Conservation (phyloP, 495 filamentous ascomycete genomes). For the Xylaria nigripes region DNA sequence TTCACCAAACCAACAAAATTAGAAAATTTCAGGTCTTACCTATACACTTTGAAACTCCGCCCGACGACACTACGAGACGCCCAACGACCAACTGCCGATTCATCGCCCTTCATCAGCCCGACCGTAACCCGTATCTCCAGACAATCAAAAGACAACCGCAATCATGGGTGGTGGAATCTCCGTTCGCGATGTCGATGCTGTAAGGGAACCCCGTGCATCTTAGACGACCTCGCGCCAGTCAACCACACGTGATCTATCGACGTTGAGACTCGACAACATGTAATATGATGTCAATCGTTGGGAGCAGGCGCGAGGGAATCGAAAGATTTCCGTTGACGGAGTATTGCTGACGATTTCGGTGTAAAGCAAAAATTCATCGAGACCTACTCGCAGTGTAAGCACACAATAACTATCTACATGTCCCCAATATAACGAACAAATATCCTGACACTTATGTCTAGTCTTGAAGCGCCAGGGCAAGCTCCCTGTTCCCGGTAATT, state of each 20-base stretch:
- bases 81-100: conserved; percentile 1
- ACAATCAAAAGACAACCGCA: conserved; percentile 34
- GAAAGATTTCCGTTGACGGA: conserved; percentile 31
- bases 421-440: conserved; percentile 54
- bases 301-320: conserved; percentile 32
- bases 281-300: conserved; percentile 3
- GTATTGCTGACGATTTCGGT: conserved; percentile 31
- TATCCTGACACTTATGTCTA: conserved; percentile 31
- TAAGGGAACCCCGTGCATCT: conserved; percentile 37
- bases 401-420: background rate
- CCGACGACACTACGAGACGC: conserved; percentile 1
- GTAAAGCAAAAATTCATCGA: conserved; percentile 57
- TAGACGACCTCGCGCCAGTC: conserved; percentile 13
- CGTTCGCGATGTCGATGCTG: conserved; percentile 74
- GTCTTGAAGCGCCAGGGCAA: conserved; percentile 80
- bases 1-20: conserved; percentile 5
- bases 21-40: background rate
- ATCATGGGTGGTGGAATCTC: conserved; percentile 69
- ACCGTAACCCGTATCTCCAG: background rate
- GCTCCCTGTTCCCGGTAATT: conserved; percentile 69
- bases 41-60: background rate
- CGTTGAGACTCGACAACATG: background rate
- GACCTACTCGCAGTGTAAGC: conserved; percentile 48
- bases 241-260: conserved; percentile 12
- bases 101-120: background rate